Conservation (phyloP, 1,284 basidiomycete genomes). For the Pulchroboletus neoregius region DNA sequence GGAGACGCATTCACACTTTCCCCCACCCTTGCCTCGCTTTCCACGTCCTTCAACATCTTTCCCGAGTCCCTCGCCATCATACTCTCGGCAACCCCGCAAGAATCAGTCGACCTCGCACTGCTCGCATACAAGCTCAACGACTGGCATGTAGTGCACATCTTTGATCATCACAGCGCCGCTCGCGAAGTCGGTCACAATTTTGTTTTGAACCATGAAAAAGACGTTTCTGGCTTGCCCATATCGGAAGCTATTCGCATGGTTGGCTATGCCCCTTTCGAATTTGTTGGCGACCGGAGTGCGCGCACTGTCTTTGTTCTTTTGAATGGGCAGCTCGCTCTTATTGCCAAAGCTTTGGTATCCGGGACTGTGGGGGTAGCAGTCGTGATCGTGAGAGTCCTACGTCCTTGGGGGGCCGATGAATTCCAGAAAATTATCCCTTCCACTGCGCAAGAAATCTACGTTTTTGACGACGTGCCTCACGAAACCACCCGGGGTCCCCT, state of each 20-base stretch:
- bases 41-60: slow-evolving; percentile 56
- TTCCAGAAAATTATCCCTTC: slow-evolving; percentile 57
- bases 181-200: slow-evolving; percentile 65
- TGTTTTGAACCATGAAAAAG: slow-evolving; percentile 27
- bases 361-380: slow-evolving; percentile 52
- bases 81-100: slow-evolving; percentile 77
- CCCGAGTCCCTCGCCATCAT: slow-evolving; percentile 72
- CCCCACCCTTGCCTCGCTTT: slow-evolving; percentile 67
- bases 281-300: slow-evolving; percentile 58
- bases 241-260: slow-evolving; percentile 46
- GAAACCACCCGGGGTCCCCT: slow-evolving; percentile 59
- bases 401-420: slow-evolving; percentile 68
- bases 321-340: slow-evolving; percentile 67
- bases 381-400: slow-evolving; percentile 67
- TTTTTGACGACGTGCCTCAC: slow-evolving; percentile 72
- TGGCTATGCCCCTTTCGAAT: slow-evolving; percentile 67
- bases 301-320: slow-evolving; percentile 57
- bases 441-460: slow-evolving; percentile 55
- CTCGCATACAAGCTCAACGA: slow-evolving; percentile 61
- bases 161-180: slow-evolving; percentile 68
- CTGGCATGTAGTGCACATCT: slow-evolving; percentile 72
- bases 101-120: slow-evolving; percentile 68
- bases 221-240: slow-evolving; percentile 35
- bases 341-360: slow-evolving; percentile 48
- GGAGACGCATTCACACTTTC: slow-evolving; percentile 67